phyloP scores from a whole-genome alignment of 805 yeast genomes.

The Yarrowia osloensis region DNA sequence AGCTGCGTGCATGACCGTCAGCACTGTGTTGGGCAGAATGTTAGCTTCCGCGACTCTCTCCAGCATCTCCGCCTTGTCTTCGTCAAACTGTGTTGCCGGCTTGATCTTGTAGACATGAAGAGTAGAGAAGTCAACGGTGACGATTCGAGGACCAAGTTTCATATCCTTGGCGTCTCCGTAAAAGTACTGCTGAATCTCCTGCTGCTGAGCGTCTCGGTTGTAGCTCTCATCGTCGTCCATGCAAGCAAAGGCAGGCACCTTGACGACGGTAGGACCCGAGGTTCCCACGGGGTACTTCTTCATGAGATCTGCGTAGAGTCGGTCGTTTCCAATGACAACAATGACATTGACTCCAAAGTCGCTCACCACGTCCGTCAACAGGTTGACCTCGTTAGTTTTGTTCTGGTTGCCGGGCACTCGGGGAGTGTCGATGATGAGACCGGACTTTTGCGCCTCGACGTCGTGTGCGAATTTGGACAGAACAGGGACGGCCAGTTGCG shows the following conservation, averaged over 20 bases:
- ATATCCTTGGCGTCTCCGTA: constrained; percentile 67
- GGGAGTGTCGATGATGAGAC: constrained; percentile 77
- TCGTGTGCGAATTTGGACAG: constrained; percentile 54
- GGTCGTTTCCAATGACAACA: constrained; percentile 75
- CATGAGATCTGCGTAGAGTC: constrained; percentile 62
- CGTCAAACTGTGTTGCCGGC: constrained; percentile 26
- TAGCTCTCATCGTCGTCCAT: constrained; percentile 72
- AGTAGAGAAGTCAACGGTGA: constrained; percentile 66
- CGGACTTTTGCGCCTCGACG: constrained; percentile 48
- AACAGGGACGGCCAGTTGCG: constrained; percentile 54
- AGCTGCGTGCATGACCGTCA: constrained; percentile 62
- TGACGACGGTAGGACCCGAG: constrained; percentile 50
- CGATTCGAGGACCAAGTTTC: constrained; percentile 78
- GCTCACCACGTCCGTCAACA: constrained; percentile 59
- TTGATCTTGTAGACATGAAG: constrained; percentile 55
- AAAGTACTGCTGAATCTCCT: constrained; percentile 80
- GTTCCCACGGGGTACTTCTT: constrained; percentile 43
- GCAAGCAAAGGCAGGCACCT: constrained; percentile 74
- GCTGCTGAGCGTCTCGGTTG: constrained; percentile 70
- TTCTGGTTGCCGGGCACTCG: constrained; percentile 42
- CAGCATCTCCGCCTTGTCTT: constrained; percentile 44
- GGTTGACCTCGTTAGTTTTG: constrained; percentile 45
- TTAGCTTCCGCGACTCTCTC: constrained; percentile 44
- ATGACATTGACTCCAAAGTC: constrained; percentile 62
- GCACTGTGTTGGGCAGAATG: constrained; percentile 67